Conservation (phyloP, 345 rosid genomes). For the Anastatica hierochuntica region DNA sequence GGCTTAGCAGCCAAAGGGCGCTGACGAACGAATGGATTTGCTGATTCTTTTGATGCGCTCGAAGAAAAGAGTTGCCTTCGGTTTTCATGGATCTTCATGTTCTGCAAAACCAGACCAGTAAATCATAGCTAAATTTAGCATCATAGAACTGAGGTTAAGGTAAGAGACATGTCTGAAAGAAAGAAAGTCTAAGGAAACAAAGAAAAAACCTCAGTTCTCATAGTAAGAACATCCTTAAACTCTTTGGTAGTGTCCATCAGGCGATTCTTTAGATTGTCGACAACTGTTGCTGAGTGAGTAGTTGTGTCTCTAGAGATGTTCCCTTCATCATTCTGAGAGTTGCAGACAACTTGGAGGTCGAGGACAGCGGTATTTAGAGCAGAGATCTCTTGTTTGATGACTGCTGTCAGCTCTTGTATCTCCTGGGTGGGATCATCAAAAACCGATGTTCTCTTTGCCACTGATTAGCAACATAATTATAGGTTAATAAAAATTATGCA, state of each 20-base stretch:
- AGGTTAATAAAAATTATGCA: background rate
- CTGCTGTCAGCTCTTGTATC: constrained; percentile 73
- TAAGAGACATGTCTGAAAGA: background rate
- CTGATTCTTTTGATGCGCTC: constrained; percentile 47
- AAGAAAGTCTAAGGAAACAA: background rate
- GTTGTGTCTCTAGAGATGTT: constrained; percentile 57
- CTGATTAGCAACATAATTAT: constrained; percentile 21
- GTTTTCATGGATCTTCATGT: constrained; percentile 67
- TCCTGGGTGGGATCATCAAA: constrained; percentile 82
- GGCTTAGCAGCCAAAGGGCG: constrained; percentile 61
- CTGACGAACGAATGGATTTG: constrained; percentile 74
- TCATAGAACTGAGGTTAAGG: background rate
- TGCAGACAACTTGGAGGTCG: constrained; percentile 62
- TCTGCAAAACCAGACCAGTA: constrained; percentile 35
- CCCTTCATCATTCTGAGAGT: constrained; percentile 50
- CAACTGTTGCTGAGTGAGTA: constrained; percentile 67
- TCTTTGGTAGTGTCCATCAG: constrained; percentile 76
- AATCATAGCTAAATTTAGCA: background rate
- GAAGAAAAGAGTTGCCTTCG: constrained; percentile 74
- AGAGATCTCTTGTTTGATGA: constrained; percentile 78
- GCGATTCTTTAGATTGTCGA: constrained; percentile 66
- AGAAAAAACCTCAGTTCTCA: constrained; percentile 64
- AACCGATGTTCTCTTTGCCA: constrained; percentile 79
- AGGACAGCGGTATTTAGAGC: constrained; percentile 64
- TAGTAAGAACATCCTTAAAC: constrained; percentile 76